Percentiles rank a stretch among this genome's conserved stretches.
Conservation (phyloP, 768 basidiomycete species). For the Tricholoma sp. region DNA sequence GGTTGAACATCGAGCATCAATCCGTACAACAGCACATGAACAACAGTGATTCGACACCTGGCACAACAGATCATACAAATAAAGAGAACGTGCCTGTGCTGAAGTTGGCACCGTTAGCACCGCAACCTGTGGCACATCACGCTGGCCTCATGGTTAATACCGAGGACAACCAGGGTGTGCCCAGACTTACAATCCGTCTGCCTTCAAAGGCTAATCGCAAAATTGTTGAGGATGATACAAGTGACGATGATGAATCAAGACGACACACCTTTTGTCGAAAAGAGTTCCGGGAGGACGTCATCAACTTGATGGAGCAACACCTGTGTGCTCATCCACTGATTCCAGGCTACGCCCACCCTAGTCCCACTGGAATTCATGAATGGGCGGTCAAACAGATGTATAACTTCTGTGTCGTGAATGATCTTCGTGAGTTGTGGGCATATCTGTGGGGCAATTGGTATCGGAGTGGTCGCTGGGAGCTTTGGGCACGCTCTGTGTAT, state of each 20-base stretch:
- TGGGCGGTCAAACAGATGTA: background rate
- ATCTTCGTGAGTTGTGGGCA: background rate
- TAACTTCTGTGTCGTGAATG: background rate
- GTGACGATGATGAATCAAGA: background rate
- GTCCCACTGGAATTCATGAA: background rate
- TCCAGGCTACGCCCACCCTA: too few relatives aligned
- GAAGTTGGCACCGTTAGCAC: background rate
- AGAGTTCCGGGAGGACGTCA: background rate
- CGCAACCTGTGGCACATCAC: background rate
- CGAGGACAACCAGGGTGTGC: background rate
- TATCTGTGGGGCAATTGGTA: background rate
- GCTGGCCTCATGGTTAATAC: background rate
- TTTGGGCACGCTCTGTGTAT: slow-evolving; percentile 19
- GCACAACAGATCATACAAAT: background rate
- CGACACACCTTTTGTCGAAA: background rate
- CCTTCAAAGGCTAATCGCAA: background rate
- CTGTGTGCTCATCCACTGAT: background rate
- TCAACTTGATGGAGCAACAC: background rate
- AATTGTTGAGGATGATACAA: background rate
- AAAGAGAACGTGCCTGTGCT: background rate
- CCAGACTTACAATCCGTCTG: background rate
- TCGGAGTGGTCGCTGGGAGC: slow-evolving; percentile 6
- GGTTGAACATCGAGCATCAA: background rate
- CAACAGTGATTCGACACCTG: background rate
- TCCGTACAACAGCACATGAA: background rate